These are phyloP conservation scores for Neofusicoccum laricinum DNA, from an alignment of 2,329 filamentous ascomycete species.

Conservation along the genomic window DNA sequence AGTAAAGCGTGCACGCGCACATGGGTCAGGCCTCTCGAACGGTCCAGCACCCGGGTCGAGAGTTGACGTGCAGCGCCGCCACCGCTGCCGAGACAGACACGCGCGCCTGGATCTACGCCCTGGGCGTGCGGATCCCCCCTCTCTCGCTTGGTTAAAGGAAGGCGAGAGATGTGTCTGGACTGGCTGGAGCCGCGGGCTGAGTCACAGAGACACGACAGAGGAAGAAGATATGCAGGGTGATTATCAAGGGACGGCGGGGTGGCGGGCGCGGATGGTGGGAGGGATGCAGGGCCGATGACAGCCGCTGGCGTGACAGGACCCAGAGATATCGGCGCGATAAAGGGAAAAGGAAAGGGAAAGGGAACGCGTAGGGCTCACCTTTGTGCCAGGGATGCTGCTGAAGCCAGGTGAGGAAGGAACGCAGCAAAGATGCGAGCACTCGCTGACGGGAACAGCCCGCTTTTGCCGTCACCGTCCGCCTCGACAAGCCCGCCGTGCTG, in stretches of 20 bases:
- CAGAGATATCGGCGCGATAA: background rate
- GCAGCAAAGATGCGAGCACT: background rate
- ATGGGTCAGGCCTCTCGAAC: too few species aligned
- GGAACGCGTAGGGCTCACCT: background rate
- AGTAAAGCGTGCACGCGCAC: too few species aligned
- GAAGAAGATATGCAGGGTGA: background rate
- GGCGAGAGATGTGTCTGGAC: background rate
- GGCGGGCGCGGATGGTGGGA: background rate
- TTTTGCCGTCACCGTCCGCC: conserved; percentile 7
- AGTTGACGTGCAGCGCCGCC: background rate
- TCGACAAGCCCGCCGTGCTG: background rate
- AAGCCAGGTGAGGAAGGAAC: background rate
- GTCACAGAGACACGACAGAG: background rate
- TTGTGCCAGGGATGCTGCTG: background rate
- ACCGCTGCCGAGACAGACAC: background rate
- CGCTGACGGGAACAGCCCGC: background rate
- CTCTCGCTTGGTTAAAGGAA: conserved; percentile 2
- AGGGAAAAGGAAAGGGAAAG: background rate
- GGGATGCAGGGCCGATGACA: background rate
- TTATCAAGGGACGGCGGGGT: background rate
- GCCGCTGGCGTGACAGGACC: background rate
- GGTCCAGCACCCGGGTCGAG: background rate
- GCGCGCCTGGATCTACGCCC: background rate
- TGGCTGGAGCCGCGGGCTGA: background rate
- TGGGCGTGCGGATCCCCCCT: background rate